phyloP scores from a whole-genome alignment of 2,329 filamentous ascomycete genomes.

The Penicillium sp. region DNA sequence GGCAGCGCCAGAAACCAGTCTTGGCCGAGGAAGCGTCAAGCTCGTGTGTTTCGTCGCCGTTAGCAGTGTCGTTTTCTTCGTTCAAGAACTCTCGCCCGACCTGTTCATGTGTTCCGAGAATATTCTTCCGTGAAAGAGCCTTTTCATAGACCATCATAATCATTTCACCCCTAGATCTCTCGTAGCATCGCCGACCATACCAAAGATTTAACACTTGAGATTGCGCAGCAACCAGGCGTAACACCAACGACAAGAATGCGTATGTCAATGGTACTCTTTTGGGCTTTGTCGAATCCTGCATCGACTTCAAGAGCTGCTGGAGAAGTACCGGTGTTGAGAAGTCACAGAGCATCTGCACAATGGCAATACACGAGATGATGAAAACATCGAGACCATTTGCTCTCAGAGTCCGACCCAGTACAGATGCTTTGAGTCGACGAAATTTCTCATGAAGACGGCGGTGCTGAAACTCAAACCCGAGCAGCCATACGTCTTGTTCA shows the following conservation, averaged over 20 bases:
- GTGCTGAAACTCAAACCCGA: slow-evolving; percentile 84
- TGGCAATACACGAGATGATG: slow-evolving; percentile 66
- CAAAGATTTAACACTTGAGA: slow-evolving; percentile 72
- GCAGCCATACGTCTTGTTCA: slow-evolving; percentile 79
- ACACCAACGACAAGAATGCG: slow-evolving; percentile 63
- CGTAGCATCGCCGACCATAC: slow-evolving; percentile 83
- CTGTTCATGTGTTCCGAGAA: slow-evolving; percentile 40
- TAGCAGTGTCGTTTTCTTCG: slow-evolving; percentile 16
- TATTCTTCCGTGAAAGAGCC: slow-evolving; percentile 68
- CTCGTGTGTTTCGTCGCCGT: slow-evolving; percentile 17
- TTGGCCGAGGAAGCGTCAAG: slow-evolving; percentile 17
- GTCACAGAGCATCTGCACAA: slow-evolving; percentile 65
- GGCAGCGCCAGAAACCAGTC: slow-evolving; percentile 28
- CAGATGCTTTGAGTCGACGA: slow-evolving; percentile 70
- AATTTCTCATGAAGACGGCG: slow-evolving; percentile 74
- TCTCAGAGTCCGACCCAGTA: slow-evolving; percentile 69
- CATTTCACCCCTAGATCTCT: slow-evolving; percentile 81
- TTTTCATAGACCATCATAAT: slow-evolving; percentile 85
- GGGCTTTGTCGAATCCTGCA: slow-evolving; percentile 59
- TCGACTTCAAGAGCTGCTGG: slow-evolving; percentile 71
- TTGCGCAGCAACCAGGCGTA: slow-evolving; percentile 67
- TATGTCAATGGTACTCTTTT: slow-evolving; percentile 67
- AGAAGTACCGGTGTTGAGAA: slow-evolving; percentile 69
- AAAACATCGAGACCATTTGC: slow-evolving; percentile 81
- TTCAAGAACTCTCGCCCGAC: not conserved